A percentile compares a stretch with the other conserved stretches of the same genome.
Evolutionary conservation across 2,329 filamentous ascomycete species (phyloP).

Genomic region (Penicillium sp.): DNA sequence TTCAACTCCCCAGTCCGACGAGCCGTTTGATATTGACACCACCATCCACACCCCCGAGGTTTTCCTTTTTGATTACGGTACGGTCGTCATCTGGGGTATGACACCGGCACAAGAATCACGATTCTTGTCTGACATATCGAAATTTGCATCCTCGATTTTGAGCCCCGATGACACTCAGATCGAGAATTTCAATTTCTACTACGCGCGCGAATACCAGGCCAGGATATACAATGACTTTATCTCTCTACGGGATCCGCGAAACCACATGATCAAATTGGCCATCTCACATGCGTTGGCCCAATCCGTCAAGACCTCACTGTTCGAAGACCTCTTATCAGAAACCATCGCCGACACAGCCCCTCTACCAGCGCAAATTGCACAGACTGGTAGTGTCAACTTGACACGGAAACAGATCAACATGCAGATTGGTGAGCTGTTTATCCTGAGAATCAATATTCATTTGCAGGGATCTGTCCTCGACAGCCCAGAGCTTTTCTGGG

Average conservation of each 20-base stretch:
- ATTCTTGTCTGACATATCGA: slow-evolving; percentile 88
- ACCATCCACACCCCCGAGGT: slow-evolving; percentile 87
- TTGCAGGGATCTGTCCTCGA: slow-evolving; percentile 94
- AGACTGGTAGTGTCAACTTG: slow-evolving; percentile 86
- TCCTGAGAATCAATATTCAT: slow-evolving; percentile 95
- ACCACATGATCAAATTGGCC: slow-evolving; percentile 96
- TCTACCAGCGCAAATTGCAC: slow-evolving; percentile 84
- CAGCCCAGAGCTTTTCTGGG: slow-evolving; percentile 96
- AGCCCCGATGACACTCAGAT: slow-evolving; percentile 84
- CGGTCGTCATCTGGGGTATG: slow-evolving; percentile 99
- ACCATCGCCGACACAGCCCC: slow-evolving; percentile 92
- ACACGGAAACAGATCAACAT: slow-evolving; percentile 92
- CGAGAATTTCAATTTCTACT: slow-evolving; percentile 99
- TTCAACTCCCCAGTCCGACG: slow-evolving; percentile 24
- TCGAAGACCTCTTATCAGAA: slow-evolving; percentile 89
- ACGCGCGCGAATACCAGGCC: slow-evolving; percentile 94
- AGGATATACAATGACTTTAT: slow-evolving; percentile 99
- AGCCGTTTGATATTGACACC: slow-evolving; percentile 69
- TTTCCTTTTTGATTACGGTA: slow-evolving; percentile 95
- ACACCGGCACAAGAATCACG: slow-evolving; percentile 78
- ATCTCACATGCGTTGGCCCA: slow-evolving; percentile 94
- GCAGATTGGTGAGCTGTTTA: slow-evolving; percentile 98
- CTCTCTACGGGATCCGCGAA: slow-evolving; percentile 82
- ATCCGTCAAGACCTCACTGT: slow-evolving; percentile 94
- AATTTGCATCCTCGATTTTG: slow-evolving; percentile 89